Conservation (phyloP, 306 rosid genomes). For the Pterocarpus macrocarpus region DNA sequence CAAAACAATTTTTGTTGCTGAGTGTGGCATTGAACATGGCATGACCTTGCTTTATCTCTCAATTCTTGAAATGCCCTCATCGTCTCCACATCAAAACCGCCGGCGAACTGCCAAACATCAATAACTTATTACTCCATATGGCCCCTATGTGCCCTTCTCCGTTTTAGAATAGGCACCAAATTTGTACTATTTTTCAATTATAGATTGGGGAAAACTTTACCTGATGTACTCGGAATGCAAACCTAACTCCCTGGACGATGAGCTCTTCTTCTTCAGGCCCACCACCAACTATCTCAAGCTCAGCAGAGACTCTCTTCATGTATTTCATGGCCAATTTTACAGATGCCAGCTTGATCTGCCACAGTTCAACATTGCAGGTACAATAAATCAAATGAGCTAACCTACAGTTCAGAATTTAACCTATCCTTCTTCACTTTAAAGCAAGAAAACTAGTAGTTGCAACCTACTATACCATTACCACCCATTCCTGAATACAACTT, state of each 20-base stretch:
- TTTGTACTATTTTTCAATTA: slow-evolving; percentile 6
- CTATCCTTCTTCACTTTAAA: not conserved
- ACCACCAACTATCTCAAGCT: slow-evolving; percentile 85
- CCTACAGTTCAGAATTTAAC: slow-evolving; percentile 23
- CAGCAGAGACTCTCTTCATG: slow-evolving; percentile 96
- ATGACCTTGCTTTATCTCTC: slow-evolving; percentile 90
- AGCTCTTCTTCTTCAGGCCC: slow-evolving; percentile 98
- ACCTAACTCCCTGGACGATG: slow-evolving; percentile 89
- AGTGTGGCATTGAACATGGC: slow-evolving; percentile 85
- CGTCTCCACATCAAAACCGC: slow-evolving; percentile 95
- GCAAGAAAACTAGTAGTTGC: slow-evolving; percentile 28
- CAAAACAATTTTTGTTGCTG: slow-evolving; percentile 76
- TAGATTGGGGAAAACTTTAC: slow-evolving; percentile 47
- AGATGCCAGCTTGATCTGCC: slow-evolving; percentile 93
- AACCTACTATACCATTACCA: not conserved
- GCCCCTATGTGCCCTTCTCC: not conserved
- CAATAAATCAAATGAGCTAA: slow-evolving; percentile 45
- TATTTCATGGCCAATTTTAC: slow-evolving; percentile 96
- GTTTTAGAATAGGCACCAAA: not conserved
- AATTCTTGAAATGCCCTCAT: slow-evolving; percentile 96
- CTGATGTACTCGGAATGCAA: slow-evolving; percentile 99
- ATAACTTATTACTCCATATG: slow-evolving; percentile 20
- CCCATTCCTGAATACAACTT: not conserved
- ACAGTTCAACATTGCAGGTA: slow-evolving; percentile 41
- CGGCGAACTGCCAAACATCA: slow-evolving; percentile 80